Base-by-base conservation (phyloP, 2,329 filamentous ascomycete genomes). In the Cercospora nicotianae region DNA sequence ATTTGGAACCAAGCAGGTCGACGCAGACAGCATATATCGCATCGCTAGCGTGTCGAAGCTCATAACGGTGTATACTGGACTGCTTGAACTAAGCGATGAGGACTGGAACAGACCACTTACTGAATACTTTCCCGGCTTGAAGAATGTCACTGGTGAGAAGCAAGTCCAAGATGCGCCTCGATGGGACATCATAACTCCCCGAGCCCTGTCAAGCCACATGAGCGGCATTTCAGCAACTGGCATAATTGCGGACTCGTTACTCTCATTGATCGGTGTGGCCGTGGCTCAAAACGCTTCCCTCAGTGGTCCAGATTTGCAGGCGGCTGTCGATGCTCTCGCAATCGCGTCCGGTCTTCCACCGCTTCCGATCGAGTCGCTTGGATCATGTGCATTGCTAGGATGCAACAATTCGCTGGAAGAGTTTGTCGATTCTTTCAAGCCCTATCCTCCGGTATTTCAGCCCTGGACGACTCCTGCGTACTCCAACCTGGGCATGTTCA, bases 111-210 rank as follows among this genome's bases (percentile, higher is more conserved):
- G 80, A 57, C 81, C 81, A 1, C 76, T 86, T 8, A 79, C 82
- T 1, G 79, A 83, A 53, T 83, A 83, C 63, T 72, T 85, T 3
- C 82, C 83, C 0, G 77, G 80, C 58, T 70, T 80, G 28, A n/a
- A 23, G 6, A 36, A 58, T 16, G 8, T 33, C 10, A 3, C 55
- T 58, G 28, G 16, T 10, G 12, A n/a, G 31, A 36, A 3, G 9
- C 20, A 23, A 10, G 28, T 58, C 16, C 55, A 58, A 3, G 30
- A 36, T 18, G 28, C 28, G 13, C 55, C 55, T 58, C 86, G 28
- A 58, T 58, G 83, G 83, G 79, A 84, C 39, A 79, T 82, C 9
- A 75, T 86, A 30, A 85, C 83, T 0, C 74, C 84, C 6, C 79
- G 78, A 2, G 77, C 81, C 12, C 74, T 86, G 6, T 81, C 82